Percentiles rank a stretch among this genome's conserved stretches.
phyloP scores from a whole-genome alignment of 2,329 filamentous ascomycete genomes.

The Coleophoma eucalyptorum region DNA sequence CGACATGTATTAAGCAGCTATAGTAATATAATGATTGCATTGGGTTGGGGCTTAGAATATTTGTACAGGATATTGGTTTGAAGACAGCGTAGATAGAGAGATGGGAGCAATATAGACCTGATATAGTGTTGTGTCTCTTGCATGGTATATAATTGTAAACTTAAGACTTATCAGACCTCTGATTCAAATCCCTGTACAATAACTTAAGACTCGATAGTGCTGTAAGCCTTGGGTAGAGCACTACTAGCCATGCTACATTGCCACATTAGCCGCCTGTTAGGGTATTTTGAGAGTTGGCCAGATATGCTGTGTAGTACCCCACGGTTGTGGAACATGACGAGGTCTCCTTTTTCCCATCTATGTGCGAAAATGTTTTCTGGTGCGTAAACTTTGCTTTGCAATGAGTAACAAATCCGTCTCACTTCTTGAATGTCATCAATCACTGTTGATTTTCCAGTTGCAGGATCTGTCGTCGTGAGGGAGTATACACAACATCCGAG shows the following conservation, averaged over 20 bases:
- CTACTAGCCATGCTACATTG: conserved; percentile 22
- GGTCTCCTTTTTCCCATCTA: conserved; percentile 24
- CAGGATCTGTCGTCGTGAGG: conserved; percentile 15
- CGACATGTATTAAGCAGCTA: too few relatives aligned
- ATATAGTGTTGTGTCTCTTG: too few relatives aligned
- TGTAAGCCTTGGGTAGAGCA: conserved; percentile 10
- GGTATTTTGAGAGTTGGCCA: conserved; percentile 15
- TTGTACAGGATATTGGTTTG: too few relatives aligned
- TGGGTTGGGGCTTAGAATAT: too few relatives aligned
- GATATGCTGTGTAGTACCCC: conserved; percentile 29
- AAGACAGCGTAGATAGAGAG: too few relatives aligned
- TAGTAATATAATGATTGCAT: too few relatives aligned
- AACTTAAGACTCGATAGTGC: too few relatives aligned
- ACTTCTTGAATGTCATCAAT: conserved; percentile 18
- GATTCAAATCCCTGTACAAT: too few relatives aligned
- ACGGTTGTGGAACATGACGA: conserved; percentile 29
- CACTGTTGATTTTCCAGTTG: conserved; percentile 9
- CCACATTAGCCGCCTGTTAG: conserved; percentile 25
- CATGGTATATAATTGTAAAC: too few relatives aligned
- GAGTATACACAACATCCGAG: conserved; percentile 20
- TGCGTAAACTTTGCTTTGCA: conserved; percentile 20
- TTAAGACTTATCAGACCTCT: too few relatives aligned
- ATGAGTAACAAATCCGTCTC: conserved; percentile 20
- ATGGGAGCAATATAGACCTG: too few relatives aligned
- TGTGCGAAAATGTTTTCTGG: conserved; percentile 29